Evolutionary conservation across 108 stramenopile species (phyloP).

Genomic region (Skeletonema marinoi): DNA sequence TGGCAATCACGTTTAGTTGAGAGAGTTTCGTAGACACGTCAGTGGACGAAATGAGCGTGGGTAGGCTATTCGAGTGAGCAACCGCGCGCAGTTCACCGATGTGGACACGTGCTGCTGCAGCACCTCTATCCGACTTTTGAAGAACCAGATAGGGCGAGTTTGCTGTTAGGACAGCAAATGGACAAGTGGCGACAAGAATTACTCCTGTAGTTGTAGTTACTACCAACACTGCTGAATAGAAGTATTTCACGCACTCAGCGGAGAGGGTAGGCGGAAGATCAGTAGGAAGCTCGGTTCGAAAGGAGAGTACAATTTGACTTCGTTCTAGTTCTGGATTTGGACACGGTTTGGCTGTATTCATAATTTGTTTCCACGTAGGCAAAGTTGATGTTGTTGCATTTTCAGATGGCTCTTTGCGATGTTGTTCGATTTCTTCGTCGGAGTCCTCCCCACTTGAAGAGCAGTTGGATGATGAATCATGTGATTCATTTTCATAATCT

Average conservation of each 20-base stretch:
- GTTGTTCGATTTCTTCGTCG: neutral
- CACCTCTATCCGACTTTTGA: neutral
- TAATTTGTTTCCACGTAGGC: constrained; percentile 18
- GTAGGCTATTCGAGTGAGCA: constrained; percentile 35
- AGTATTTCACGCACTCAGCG: constrained; percentile 44
- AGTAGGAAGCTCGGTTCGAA: constrained; percentile 34
- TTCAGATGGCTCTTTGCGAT: neutral
- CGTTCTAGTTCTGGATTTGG: constrained; percentile 1
- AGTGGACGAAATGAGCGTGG: constrained; percentile 25
- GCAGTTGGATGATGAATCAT: neutral
- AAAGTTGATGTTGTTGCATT: neutral
- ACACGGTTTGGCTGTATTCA: constrained; percentile 1
- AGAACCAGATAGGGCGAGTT: neutral
- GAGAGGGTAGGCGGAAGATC: constrained; percentile 44
- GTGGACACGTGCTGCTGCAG: constrained; percentile 31
- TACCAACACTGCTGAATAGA: constrained; percentile 49
- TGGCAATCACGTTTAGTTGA: constrained; percentile 15
- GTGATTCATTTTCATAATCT: neutral
- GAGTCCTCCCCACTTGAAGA: neutral
- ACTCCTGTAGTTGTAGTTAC: constrained; percentile 30
- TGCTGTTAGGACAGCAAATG: constrained; percentile 29
- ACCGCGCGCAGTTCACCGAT: constrained; percentile 32
- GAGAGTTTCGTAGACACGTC: constrained; percentile 22
- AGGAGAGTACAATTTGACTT: constrained; percentile 27
- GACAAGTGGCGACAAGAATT: constrained; percentile 28